Evolutionary conservation across 2,329 filamentous ascomycete species (phyloP), one percentile per base, ranked within the genome.

Genomic region (Laburnicola sp.): DNA sequence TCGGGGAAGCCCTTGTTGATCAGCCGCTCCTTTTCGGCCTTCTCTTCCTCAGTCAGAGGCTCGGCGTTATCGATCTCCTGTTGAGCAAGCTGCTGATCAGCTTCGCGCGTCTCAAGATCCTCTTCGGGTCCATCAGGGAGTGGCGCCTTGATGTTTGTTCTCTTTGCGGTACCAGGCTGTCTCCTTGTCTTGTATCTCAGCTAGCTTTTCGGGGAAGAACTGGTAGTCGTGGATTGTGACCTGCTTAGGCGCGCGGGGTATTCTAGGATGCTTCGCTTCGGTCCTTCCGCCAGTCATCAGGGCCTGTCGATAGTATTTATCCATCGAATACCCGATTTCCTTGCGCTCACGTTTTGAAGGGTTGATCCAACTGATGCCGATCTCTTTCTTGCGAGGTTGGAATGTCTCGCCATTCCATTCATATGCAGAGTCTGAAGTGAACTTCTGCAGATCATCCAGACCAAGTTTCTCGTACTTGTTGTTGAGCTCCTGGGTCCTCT

Each of bases 341-440:
- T 97, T 99, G 66, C 94, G 89, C 76, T 99, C 95, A 74, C 94
- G 92, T 80, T 99, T 99, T 11, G 93, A 86, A 2, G 94, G 95
- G 65, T 99, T 96, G 77, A 99, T 99, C 95, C 95, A 99, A 67
- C 81, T 92, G 59, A 97, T 83, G 42, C 90, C 91, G 57, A 97
- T 90, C 43, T 96, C 91, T 77, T 95, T 95, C 69, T 76, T 76
- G 16, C 87, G 84, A 51, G 88, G 89, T 46, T 91, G 89, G 71
- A 99, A 99, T 65, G 93, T 93, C 75, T 97, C 87, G 40, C 94
- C 94, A 58, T 99, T 99, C 95, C 95, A 99, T 70, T 97, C 94
- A 66, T 99, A 99, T 0, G 95, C 92, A 48, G 91, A 96, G 65
- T 99, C 94, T 0, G 93, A 97, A 1, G 88, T 94, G 74, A 99